A percentile compares a stretch with the other conserved stretches of the same genome.
phyloP scores from a whole-genome alignment of 768 basidiomycete species.

The Collybia sordida region DNA sequence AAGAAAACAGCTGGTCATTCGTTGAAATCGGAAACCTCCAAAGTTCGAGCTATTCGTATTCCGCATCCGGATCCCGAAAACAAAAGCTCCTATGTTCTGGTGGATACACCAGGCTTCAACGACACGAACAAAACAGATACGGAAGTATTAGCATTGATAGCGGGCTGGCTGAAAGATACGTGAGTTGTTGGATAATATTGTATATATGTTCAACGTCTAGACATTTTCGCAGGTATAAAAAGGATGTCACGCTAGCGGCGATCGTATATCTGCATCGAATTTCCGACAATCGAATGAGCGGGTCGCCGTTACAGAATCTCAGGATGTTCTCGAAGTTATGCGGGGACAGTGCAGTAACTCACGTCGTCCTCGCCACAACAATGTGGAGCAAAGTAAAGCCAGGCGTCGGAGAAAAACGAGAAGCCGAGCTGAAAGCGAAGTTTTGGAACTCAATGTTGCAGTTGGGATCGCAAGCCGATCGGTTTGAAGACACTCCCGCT shows the following conservation, averaged over 20 bases:
- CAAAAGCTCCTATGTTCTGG: slow-evolving; percentile 8
- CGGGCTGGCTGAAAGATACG: slow-evolving; percentile 17
- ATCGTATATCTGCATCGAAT: slow-evolving; percentile 18
- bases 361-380: slow-evolving; percentile 21
- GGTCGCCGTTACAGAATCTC: slow-evolving; percentile 19
- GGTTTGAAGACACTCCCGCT: slow-evolving; percentile 15
- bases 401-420: slow-evolving; percentile 21
- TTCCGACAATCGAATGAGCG: slow-evolving; percentile 17
- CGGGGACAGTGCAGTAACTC: slow-evolving; percentile 11
- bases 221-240: slow-evolving; percentile 13
- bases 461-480: slow-evolving; percentile 23
- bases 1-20: slow-evolving; percentile 26
- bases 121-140: slow-evolving; percentile 14
- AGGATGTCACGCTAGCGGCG: slow-evolving; percentile 12
- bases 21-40: slow-evolving; percentile 34
- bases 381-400: slow-evolving; percentile 35
- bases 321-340: slow-evolving; percentile 15
- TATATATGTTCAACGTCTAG: slow-evolving; percentile 26
- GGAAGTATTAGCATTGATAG: slow-evolving; percentile 16
- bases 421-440: slow-evolving; percentile 21
- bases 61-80: slow-evolving; percentile 9
- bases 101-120: slow-evolving; percentile 22
- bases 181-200: background rate
- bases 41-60: slow-evolving; percentile 18
- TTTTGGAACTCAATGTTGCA: slow-evolving; percentile 30